Percentiles rank a stretch among this genome's conserved stretches.
Evolutionary conservation across 2,329 filamentous ascomycete genomes (phyloP).

Genomic region (Aspergillus fijiensis): DNA sequence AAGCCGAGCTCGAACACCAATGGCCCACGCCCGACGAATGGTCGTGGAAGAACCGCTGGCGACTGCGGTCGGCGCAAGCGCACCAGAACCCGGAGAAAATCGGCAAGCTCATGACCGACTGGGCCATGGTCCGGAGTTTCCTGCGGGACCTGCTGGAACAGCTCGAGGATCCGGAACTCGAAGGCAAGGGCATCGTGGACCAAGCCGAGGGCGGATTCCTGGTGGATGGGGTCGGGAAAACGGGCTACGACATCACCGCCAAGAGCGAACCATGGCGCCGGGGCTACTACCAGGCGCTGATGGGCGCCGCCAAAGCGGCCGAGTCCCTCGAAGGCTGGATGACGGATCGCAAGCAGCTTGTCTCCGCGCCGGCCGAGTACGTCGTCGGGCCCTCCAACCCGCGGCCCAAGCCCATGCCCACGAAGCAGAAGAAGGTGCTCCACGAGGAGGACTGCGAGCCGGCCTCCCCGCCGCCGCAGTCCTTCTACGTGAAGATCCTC

Average conservation of each 20-base stretch:
- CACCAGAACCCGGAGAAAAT: constrained; percentile 58
- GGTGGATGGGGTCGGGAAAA: constrained; percentile 56
- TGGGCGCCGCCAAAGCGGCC: constrained; percentile 72
- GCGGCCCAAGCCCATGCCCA: constrained; percentile 69
- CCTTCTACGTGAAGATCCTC: constrained; percentile 77
- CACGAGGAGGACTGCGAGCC: constrained; percentile 72
- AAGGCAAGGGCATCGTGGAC: constrained; percentile 65
- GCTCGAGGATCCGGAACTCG: constrained; percentile 66
- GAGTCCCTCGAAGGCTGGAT: constrained; percentile 82
- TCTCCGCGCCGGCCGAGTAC: constrained; percentile 69
- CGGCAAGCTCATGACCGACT: constrained; percentile 60
- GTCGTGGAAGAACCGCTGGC: constrained; percentile 67
- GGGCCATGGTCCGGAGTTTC: constrained; percentile 64
- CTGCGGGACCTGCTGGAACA: constrained; percentile 61
- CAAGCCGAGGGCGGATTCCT: constrained; percentile 53
- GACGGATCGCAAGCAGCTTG: constrained; percentile 63
- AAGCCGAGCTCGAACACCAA: constrained; percentile 71
- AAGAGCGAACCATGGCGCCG: constrained; percentile 83
- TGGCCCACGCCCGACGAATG: constrained; percentile 84
- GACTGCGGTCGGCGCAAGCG: constrained; percentile 63
- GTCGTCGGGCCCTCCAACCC: constrained; percentile 84
- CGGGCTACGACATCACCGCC: constrained; percentile 66
- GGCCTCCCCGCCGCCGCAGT: constrained; percentile 69
- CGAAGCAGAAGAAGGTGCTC: constrained; percentile 61
- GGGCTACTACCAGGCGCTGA: constrained; percentile 80